phyloP scores from a whole-genome alignment of 169 alveolate genomes.

The Toxoplasma gondii region DNA sequence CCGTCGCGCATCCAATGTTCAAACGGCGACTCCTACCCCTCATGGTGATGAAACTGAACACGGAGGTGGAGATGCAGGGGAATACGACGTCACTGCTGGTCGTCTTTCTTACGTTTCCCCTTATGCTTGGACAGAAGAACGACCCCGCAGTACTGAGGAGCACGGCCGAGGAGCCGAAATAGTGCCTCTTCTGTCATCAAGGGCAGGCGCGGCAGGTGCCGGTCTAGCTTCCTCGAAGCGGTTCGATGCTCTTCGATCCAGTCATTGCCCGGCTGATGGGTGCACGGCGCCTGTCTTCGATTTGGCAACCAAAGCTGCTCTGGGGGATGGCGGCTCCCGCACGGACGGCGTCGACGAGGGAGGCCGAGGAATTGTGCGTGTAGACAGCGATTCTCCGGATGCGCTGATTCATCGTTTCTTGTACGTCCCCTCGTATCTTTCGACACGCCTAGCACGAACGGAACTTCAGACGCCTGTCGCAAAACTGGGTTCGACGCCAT shows the following conservation, averaged over 20 bases:
- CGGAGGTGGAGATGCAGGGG: neutral
- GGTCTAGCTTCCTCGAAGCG: neutral
- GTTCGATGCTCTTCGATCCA: neutral
- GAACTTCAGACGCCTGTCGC: neutral
- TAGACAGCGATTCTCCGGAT: neutral
- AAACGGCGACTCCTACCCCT: neutral
- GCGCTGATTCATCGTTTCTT: neutral
- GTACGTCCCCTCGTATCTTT: slow-evolving; percentile 4
- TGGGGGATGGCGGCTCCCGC: neutral
- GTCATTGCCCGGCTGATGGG: neutral
- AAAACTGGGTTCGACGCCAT: neutral
- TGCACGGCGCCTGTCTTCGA: neutral
- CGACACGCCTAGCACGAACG: neutral
- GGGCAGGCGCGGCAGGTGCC: neutral
- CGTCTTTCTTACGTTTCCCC: neutral
- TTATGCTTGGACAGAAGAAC: neutral
- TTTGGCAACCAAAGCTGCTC: neutral
- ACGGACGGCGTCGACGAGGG: neutral
- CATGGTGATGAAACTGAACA: neutral
- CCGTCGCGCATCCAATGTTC: neutral
- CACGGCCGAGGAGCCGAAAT: neutral
- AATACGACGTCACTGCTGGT: neutral
- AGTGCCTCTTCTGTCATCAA: neutral
- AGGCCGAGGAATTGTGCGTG: neutral
- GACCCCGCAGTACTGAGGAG: neutral